Conservation (phyloP, 2,329 filamentous ascomycete genomes). For the Drechslera avenae region DNA sequence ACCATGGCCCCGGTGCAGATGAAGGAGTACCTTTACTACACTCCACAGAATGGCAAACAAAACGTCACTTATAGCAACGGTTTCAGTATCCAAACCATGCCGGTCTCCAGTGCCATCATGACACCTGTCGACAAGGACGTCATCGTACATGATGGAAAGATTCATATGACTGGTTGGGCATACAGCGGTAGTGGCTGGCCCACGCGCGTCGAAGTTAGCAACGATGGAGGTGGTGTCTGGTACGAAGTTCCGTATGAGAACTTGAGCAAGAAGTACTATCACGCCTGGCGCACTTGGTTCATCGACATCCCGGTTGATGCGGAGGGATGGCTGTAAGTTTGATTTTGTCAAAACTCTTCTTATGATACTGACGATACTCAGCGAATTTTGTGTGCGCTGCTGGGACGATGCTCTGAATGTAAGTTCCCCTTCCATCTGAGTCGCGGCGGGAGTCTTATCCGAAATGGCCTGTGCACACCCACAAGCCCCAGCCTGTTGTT, state of each 20-base stretch:
- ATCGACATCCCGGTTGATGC: constrained; percentile 63
- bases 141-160: constrained; percentile 64
- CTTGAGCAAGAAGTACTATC: constrained; percentile 65
- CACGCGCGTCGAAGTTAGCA: constrained; percentile 66
- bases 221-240: constrained; percentile 68
- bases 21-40: constrained; percentile 72
- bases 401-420: constrained; percentile 55
- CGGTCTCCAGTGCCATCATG: constrained; percentile 71
- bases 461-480: constrained; percentile 13
- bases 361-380: constrained; percentile 6
- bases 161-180: constrained; percentile 58
- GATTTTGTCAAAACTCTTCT: too few relatives aligned
- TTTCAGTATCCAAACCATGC: constrained; percentile 74
- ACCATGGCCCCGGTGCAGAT: constrained; percentile 66
- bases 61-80: constrained; percentile 64
- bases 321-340: constrained; percentile 51
- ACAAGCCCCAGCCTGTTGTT: background rate
- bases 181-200: constrained; percentile 55
- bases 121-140: constrained; percentile 65
- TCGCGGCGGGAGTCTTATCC: too few relatives aligned
- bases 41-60: constrained; percentile 70
- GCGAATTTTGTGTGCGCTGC: constrained; percentile 50
- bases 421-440: constrained; percentile 13
- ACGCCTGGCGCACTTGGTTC: constrained; percentile 69
- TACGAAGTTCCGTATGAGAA: constrained; percentile 66